Base-by-base conservation (phyloP, 2,329 filamentous ascomycete genomes). In the Aspergillus eucalypticola region DNA sequence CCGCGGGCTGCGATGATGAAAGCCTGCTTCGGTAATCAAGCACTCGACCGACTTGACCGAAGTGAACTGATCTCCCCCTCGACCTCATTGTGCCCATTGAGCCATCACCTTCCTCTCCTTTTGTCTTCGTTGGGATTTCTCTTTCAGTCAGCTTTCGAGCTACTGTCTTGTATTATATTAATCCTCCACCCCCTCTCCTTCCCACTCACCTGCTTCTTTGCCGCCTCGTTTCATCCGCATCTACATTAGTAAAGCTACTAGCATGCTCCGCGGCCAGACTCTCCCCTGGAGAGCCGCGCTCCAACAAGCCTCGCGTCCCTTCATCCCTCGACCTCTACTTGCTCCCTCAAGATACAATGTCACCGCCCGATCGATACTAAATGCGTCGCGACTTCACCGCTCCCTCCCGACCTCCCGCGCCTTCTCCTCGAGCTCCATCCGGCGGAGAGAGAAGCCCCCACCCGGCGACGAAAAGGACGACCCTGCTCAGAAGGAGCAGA, bases 251-350 rank as follows among this genome's bases (percentile, higher is more conserved):
- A 44, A 44, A 35, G 32, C 41, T 44, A 44, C 41, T 44, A 83
- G 78, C 75, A 89, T 89, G 87, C 81, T 87, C 74, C 85, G 86
- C 79, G 82, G 84, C 71, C 85, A 86, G 76, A 84, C 83, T 67
- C 76, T 88, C 71, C 84, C 86, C 78, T 89, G 86, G 87, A 84
- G 86, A 79, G 79, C 81, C 75, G 85, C 84, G 69, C 79, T 86
- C 71, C 81, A 80, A 66, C 79, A 79, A 68, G 79, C 81, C 61
- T 77, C 78, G 69, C 78, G 77, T 57, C 74, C 75, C 61, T 63
- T 76, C 56, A 61, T 71, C 53, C 72, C 71, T 53, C 69, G 74
- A 52, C 71, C 75, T 54, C 67, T 73, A 51, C 62, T 74, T 48
- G 62, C 72, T 38, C 61, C 68, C 32, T 66, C 69, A 38, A 72